Evolutionary conservation across 2,329 filamentous ascomycete genomes (phyloP), one percentile per base, ranked within the genome.

Genomic region (Exophiala aquamarina): DNA sequence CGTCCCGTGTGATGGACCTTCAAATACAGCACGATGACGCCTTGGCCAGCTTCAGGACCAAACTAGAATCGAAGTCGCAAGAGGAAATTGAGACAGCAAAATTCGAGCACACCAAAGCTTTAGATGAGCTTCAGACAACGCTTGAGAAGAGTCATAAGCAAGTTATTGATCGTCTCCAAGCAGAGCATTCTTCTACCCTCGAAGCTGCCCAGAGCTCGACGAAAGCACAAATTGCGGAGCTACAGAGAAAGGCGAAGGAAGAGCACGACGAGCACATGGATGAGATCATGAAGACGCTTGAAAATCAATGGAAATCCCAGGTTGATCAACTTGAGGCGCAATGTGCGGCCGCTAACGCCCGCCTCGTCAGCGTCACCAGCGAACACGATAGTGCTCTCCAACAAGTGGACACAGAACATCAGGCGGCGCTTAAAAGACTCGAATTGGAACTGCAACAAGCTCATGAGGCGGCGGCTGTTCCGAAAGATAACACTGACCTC

Each of bases 221-320:
- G 15, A 32, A 57, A 35, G 14, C 47, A 15, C 45, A 60, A 35
- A 23, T 28, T n/a, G 49, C 41, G 14, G 49, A 52, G 15, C 32
- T 61, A n/a, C 23, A 41, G 39, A 49, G 14, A 29, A 56, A 41
- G 31, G 19, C 44, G 38, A 55, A 55, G 41, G 42, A 47, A 17
- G 49, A 42, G 17, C 43, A 55, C 36, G 49, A 47, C 21, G 26
- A 29, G 7, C 52, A 55, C 36, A 46, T 61, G 17, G 55, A 60
- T 28, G 43, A 55, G 26, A 54, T 60, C 28, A 44, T 60, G 42
- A 52, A 54, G 10, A 54, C 55, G 2, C 36, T 53, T 18, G 58
- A 60, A 49, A 47, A 28, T 44, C 35, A 45, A 49, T 43, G 58
- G 53, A 41, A 57, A 42, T 35, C 49, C 39, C 38, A 58, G 52